A percentile compares a stretch with the other conserved stretches of the same genome.
These are phyloP conservation scores for Nicotiana otophora DNA, from an alignment of 257 asterid genomes.

Conservation along the genomic window DNA sequence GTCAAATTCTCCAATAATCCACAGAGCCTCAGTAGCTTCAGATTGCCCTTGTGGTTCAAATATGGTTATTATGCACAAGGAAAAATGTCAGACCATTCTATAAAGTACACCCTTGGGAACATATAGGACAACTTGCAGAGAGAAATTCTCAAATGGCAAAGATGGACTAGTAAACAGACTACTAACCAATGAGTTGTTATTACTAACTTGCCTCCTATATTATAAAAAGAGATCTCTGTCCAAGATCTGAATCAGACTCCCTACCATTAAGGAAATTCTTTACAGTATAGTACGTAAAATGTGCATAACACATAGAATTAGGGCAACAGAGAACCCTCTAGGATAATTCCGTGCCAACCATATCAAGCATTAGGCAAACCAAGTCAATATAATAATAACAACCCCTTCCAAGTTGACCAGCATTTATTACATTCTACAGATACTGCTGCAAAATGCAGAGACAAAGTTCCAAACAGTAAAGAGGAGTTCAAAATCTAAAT, in stretches of 20 bases:
- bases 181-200: not conserved
- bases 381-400: not conserved
- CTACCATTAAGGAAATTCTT: not conserved
- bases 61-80: not conserved
- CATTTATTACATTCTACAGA: slow-evolving; percentile 1
- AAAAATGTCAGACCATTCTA: not conserved
- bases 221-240: not conserved
- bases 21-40: not conserved
- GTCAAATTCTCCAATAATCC: not conserved
- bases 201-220: not conserved
- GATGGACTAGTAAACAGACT: not conserved
- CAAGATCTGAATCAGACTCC: not conserved
- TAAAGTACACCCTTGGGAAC: not conserved
- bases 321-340: not conserved
- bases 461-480: not conserved
- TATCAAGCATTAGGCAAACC: not conserved
- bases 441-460: not conserved
- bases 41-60: not conserved
- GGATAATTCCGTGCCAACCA: not conserved
- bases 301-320: not conserved
- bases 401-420: not conserved
- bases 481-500: not conserved
- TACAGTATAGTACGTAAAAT: not conserved
- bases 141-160: not conserved
- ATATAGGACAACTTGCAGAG: not conserved